These are phyloP conservation scores for Arthrinium puccinioides DNA, from an alignment of 2,329 filamentous ascomycete genomes.

Conservation along the genomic window DNA sequence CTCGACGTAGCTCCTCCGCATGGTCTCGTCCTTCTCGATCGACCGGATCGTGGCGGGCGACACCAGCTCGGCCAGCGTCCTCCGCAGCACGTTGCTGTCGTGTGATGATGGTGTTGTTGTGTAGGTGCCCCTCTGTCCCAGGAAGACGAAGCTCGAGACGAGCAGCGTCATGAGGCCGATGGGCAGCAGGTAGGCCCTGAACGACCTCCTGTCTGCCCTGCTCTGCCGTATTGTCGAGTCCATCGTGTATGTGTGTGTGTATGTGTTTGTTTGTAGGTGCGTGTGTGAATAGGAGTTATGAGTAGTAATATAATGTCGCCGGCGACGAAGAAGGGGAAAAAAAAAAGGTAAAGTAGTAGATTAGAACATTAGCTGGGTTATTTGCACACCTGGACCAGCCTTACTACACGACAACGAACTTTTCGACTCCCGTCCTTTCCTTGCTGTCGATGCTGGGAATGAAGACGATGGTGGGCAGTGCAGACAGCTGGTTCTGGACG, in stretches of 20 bases:
- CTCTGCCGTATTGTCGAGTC: not conserved
- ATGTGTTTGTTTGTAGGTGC: not conserved
- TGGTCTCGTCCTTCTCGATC: constrained; percentile 2
- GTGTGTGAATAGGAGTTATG: not conserved
- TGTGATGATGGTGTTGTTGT: not conserved
- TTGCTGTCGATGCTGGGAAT: not conserved
- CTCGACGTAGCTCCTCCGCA: constrained; percentile 3
- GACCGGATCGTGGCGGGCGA: constrained; percentile 1
- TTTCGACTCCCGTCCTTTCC: too few species aligned
- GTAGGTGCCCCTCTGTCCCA: not conserved
- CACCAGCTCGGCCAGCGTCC: not conserved
- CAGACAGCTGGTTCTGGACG: too few species aligned
- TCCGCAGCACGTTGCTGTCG: not conserved
- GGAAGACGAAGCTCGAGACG: not conserved
- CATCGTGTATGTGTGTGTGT: not conserved
- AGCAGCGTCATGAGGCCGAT: not conserved
- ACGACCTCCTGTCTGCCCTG: not conserved
- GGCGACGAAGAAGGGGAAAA: not conserved
- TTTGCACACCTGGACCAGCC: not conserved
- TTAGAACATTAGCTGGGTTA: not conserved
- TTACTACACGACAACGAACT: not conserved
- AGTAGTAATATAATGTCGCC: not conserved
- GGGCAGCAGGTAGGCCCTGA: not conserved
- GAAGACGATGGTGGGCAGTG: too few species aligned
- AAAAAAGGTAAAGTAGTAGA: too few species aligned